Evolutionary conservation across 2,329 filamentous ascomycete genomes (phyloP), one percentile per base, ranked within the genome.

Genomic region (Aspergillus sp.): DNA sequence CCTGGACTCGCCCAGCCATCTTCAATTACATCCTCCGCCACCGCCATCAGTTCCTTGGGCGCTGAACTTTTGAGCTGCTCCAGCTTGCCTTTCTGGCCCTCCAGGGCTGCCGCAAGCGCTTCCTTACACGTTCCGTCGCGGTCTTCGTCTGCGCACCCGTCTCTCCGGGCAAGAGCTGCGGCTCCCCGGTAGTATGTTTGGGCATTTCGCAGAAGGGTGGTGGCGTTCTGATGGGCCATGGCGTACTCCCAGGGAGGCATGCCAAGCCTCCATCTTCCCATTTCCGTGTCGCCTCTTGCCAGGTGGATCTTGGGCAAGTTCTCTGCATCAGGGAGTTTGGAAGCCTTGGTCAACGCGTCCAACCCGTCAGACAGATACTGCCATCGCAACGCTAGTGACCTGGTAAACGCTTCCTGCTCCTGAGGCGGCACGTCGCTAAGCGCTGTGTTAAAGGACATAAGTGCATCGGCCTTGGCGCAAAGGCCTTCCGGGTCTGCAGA

Each of bases 111-210:
- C 2, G 73, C 78, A 19, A 82, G 65, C 5, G 75, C 72, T 45
- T 78, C 76, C 63, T 81, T 81, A 21, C 74, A 72, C 32, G 71
- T 69, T 17, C 73, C 78, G 47, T 78, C 76, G 17, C 65, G 66
- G 42, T 71, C 69, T 56, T 77, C 75, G 20, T 78, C 74, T 2
- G 45, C 54, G 6, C 73, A 71, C 13, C 76, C 77, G 36, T 73
- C 71, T 47, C 71, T 66, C 25, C 64, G 64, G 4, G 72, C 72
- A 6, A 75, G 56, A 32, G 70, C 71, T 34, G 71, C 71, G 11
- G 80, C 81, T 36, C 82, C 81, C 17, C 79, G 76, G 59, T 83
- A 85, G 60, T 81, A 85, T 4, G 78, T 81, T 55, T 79, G 77
- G 1, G 82, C 81, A 58, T 85, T 85, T 50, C 76, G 77, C 34